phyloP scores from a whole-genome alignment of 345 rosid genomes.

The Moringa oleifera region DNA sequence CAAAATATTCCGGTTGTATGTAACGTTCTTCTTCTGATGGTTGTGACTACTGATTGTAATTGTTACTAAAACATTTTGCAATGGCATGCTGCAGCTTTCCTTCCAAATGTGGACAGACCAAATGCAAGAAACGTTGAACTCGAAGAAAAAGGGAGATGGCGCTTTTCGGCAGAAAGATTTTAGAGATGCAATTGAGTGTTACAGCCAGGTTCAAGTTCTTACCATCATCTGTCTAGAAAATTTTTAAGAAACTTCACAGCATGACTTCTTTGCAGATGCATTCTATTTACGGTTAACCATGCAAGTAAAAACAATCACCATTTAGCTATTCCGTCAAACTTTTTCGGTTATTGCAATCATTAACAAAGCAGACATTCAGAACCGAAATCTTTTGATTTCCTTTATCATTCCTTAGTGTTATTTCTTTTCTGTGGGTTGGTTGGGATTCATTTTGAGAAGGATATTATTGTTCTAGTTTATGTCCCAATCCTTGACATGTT shows the following conservation, averaged over 20 bases:
- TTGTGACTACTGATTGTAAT: not conserved
- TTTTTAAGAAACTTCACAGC: not conserved
- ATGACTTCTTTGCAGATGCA: not conserved
- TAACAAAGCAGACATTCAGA: too few relatives aligned
- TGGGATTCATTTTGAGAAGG: too few relatives aligned
- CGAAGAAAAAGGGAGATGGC: conserved; percentile 77
- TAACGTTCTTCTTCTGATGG: not conserved
- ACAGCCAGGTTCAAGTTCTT: conserved; percentile 57
- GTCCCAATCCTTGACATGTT: too few relatives aligned
- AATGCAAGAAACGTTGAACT: conserved; percentile 76
- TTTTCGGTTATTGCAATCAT: too few relatives aligned
- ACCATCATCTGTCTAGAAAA: not conserved
- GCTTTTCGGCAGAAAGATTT: conserved; percentile 76
- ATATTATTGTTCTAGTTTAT: too few relatives aligned
- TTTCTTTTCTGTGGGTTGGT: too few relatives aligned
- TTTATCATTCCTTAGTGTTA: too few relatives aligned
- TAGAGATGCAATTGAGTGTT: conserved; percentile 52
- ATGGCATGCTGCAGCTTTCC: conserved; percentile 52
- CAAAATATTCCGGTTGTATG: not conserved
- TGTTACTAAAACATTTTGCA: conserved; percentile 11
- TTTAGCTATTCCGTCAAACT: too few relatives aligned
- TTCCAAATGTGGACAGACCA: conserved; percentile 84
- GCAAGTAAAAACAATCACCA: not conserved
- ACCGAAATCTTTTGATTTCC: too few relatives aligned
- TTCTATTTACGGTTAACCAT: not conserved